Base-by-base conservation (phyloP, 176 grass and related monocot genomes). In the Urochloa ruziziensis region DNA sequence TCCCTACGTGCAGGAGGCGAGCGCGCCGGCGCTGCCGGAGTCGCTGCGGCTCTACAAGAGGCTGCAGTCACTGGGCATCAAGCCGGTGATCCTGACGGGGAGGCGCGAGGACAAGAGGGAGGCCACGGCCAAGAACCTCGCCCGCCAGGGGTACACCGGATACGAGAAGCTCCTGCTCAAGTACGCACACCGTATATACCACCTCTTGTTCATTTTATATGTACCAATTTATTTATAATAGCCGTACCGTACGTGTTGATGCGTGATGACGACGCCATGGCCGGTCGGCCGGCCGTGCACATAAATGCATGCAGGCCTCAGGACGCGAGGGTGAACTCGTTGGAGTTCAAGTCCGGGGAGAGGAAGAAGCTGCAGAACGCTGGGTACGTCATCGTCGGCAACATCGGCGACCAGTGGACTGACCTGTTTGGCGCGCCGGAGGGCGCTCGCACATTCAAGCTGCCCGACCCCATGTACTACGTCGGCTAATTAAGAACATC, bases 401-500 rank as follows among this genome's bases (percentile, higher is more conserved):
- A 77, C 85, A 88, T 88, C 9, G 91, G 88, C 1, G 91, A 94
- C 75, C 91, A 94, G 67, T 94, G 88, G 91, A 91, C 73, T 32
- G 91, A 91, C 44, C 28, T 94, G 47, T 42, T 90, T 28, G 82
- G 85, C 49, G 14, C 6, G 34, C 81, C 81, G 0, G 79, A 89
- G 78, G 85, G 80, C 0, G 51, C 8, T 0, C 81, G 91, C 23
- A 89, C 91, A 11, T 90, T 93, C 81, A 90, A 93, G 75, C 72
- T 85, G 29, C 91, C 91, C 0, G 80, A 90, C 60, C 88, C 91
- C 0, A 19, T 90, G 30, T 93, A 93, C 72, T 93, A 81, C 30
- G 43, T 93, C 32, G 72, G 21, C 54, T 88, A 58, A 18, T 29
- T 28, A 33, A 18, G 14, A 32, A 32, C 16, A 33, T 19, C 3